phyloP scores from a whole-genome alignment of 78 protist species.

The Dictyostelium purpureum region DNA sequence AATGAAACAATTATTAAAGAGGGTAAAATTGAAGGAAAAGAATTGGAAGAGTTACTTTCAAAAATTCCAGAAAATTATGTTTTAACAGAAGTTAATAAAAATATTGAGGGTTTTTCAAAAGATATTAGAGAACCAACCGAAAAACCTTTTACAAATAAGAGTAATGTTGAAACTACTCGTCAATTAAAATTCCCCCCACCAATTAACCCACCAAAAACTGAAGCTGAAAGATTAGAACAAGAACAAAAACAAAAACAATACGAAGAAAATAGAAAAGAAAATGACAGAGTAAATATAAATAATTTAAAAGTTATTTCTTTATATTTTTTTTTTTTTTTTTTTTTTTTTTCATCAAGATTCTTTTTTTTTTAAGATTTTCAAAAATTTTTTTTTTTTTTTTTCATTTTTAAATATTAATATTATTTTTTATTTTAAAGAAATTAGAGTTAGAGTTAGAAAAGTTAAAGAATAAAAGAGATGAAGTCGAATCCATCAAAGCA shows the following conservation, averaged over 20 bases:
- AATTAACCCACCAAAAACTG: slow-evolving; percentile 42
- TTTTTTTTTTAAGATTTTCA: no score
- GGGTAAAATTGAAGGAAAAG: slow-evolving; percentile 45
- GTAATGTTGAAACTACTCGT: neutral
- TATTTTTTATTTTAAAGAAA: neutral
- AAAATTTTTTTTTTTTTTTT: no score
- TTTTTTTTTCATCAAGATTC: no score
- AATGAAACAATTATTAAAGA: neutral
- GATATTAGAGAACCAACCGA: slow-evolving; percentile 36
- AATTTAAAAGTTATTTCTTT: no score
- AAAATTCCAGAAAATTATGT: slow-evolving; percentile 52
- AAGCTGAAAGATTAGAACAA: slow-evolving; percentile 44
- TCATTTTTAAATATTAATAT: neutral
- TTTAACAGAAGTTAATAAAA: slow-evolving; percentile 15
- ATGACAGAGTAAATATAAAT: neutral
- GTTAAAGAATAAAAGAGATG: slow-evolving; percentile 53
- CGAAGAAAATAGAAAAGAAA: slow-evolving; percentile 25
- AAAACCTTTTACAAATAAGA: slow-evolving; percentile 25
- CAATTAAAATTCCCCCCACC: slow-evolving; percentile 59
- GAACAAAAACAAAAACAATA: slow-evolving; percentile 15
- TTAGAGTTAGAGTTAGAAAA: slow-evolving; percentile 24
- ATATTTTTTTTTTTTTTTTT: no score
- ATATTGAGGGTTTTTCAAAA: slow-evolving; percentile 53
- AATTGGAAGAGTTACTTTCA: slow-evolving; percentile 45
- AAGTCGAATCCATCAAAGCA: neutral